phyloP scores from a whole-genome alignment of 2,329 filamentous ascomycete genomes.

The Sporothrix pseudoabietina region DNA sequence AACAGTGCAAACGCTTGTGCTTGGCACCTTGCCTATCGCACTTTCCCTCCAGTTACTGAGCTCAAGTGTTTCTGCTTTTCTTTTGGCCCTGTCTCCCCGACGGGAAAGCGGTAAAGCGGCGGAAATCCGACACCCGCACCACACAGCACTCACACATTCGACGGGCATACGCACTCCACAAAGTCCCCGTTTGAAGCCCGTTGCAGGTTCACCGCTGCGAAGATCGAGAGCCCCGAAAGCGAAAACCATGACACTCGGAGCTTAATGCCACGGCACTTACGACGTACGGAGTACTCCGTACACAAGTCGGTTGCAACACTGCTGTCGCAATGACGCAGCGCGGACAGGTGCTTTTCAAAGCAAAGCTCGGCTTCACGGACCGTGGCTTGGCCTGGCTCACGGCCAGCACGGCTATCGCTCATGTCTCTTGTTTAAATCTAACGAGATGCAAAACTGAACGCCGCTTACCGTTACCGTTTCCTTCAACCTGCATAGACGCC shows the following conservation, averaged over 20 bases:
- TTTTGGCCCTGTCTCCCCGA: background rate
- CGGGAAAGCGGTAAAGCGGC: background rate
- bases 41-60: background rate
- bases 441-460: background rate
- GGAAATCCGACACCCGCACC: background rate
- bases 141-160: background rate
- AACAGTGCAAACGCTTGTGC: background rate
- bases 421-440: background rate
- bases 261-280: background rate
- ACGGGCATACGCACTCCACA: background rate
- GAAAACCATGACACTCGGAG: background rate
- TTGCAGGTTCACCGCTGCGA: background rate
- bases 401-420: background rate
- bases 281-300: no score
- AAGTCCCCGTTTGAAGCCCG: background rate
- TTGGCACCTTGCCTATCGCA: slow-evolving; percentile 17
- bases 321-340: background rate
- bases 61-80: background rate
- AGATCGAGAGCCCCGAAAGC: background rate
- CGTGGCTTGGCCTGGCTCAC: background rate
- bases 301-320: background rate
- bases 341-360: background rate
- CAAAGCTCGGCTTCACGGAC: background rate
- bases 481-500: slow-evolving; percentile 12
- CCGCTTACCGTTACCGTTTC: background rate